These are phyloP conservation scores for Quercus lobata DNA, from an alignment of 331 rosid genomes.

Conservation along the genomic window DNA sequence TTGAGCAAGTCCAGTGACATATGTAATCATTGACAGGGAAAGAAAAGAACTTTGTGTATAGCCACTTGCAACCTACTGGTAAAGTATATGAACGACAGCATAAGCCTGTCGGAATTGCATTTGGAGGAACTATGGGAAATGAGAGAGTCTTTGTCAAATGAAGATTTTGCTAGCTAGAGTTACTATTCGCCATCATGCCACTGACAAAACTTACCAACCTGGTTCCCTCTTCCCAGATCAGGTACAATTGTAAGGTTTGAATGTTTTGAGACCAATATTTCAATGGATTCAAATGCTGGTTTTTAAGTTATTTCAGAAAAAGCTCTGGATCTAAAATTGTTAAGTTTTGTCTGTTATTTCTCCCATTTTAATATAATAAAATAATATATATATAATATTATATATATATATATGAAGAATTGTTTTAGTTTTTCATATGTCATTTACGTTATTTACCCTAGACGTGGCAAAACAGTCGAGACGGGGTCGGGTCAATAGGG, in stretches of 20 bases:
- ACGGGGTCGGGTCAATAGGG: no score
- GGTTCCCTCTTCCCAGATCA: constrained; percentile 82
- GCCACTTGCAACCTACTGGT: constrained; percentile 78
- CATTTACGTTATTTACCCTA: not conserved
- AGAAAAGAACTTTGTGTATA: constrained; percentile 83
- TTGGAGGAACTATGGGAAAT: constrained; percentile 81
- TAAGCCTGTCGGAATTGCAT: constrained; percentile 73
- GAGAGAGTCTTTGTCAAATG: constrained; percentile 82
- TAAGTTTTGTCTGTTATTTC: not conserved
- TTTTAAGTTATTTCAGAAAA: constrained; percentile 4
- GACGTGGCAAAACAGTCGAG: no score
- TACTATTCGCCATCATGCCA: constrained; percentile 80
- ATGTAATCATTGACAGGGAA: constrained; percentile 56
- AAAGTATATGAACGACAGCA: constrained; percentile 61
- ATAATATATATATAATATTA: no score
- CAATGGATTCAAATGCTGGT: not conserved
- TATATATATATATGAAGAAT: no score
- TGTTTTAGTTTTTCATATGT: not conserved
- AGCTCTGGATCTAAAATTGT: constrained; percentile 14
- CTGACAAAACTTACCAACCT: constrained; percentile 75
- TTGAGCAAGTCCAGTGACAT: constrained; percentile 8
- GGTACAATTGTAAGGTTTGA: constrained; percentile 40
- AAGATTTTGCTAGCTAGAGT: constrained; percentile 59
- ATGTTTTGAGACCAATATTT: not conserved
- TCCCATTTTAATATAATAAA: no score